phyloP scores from a whole-genome alignment of 2,329 filamentous ascomycete genomes.

The Lachnellula hyalina region DNA sequence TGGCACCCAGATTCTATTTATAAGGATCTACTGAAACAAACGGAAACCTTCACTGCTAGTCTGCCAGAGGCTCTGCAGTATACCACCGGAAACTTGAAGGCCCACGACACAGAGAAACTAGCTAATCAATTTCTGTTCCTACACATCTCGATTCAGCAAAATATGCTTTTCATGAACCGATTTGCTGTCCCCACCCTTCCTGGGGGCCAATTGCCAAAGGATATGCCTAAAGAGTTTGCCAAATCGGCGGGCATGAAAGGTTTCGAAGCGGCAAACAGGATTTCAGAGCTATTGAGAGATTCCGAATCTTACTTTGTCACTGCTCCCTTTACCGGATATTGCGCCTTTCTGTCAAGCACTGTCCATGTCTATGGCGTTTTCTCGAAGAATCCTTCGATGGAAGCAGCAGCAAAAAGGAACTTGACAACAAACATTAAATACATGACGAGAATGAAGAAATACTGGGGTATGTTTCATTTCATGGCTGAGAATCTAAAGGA shows the following conservation, averaged over 20 bases:
- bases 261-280: constrained; percentile 77
- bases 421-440: constrained; percentile 85
- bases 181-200: constrained; percentile 66
- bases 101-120: constrained; percentile 77
- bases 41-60: constrained; percentile 61
- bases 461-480: constrained; percentile 98
- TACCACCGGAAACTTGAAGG: constrained; percentile 73
- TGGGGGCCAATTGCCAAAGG: constrained; percentile 56
- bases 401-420: constrained; percentile 75
- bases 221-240: constrained; percentile 67
- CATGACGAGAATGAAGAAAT: constrained; percentile 89
- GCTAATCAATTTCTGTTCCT: constrained; percentile 91
- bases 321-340: constrained; percentile 91
- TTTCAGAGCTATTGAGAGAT: constrained; percentile 78
- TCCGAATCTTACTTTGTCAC: constrained; percentile 75
- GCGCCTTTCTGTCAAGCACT: constrained; percentile 85
- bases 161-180: constrained; percentile 82
- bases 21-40: constrained; percentile 61
- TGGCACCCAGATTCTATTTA: constrained; percentile 82
- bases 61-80: constrained; percentile 72
- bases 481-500: constrained; percentile 90
- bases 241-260: constrained; percentile 69
- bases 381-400: constrained; percentile 71
- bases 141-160: constrained; percentile 86
- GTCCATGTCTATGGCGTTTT: constrained; percentile 94